phyloP scores from a whole-genome alignment of 2,329 filamentous ascomycete species.

The Calonectria leucothoes region DNA sequence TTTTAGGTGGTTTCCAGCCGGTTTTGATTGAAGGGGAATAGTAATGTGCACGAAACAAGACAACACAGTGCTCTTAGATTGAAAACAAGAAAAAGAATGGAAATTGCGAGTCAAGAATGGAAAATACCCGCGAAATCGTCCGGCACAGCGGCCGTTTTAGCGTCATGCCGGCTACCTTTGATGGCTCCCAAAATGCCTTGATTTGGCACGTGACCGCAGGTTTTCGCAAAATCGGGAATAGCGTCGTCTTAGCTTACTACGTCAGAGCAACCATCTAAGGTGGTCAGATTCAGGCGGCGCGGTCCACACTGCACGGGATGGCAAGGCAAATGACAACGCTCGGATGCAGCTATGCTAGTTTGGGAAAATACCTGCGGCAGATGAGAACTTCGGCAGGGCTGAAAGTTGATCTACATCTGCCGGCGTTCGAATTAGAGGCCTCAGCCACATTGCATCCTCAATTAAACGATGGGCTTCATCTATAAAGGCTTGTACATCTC shows the following conservation, averaged over 20 bases:
- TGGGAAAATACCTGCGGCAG: conserved; percentile 1
- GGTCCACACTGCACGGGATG: neutral
- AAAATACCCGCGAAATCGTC: neutral
- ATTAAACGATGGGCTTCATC: too few relatives aligned
- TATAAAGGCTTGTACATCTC: neutral
- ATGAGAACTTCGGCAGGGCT: neutral
- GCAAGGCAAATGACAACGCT: neutral
- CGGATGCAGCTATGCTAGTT: neutral
- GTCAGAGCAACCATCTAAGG: neutral
- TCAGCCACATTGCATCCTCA: neutral
- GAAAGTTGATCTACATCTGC: neutral
- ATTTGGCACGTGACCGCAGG: conserved; percentile 14
- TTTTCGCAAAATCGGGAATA: conserved; percentile 16
- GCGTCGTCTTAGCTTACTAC: neutral
- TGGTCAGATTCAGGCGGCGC: neutral
- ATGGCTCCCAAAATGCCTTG: neutral
- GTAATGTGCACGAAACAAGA: neutral
- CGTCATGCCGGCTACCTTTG: neutral
- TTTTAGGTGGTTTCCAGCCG: neutral
- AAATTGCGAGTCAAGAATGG: neutral
- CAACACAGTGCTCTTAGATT: neutral
- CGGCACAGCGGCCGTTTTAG: neutral
- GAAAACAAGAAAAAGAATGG: neutral
- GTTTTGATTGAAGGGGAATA: neutral
- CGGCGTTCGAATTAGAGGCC: neutral